phyloP scores from a whole-genome alignment of 768 basidiomycete genomes.

The Crassisporium funariophilum region DNA sequence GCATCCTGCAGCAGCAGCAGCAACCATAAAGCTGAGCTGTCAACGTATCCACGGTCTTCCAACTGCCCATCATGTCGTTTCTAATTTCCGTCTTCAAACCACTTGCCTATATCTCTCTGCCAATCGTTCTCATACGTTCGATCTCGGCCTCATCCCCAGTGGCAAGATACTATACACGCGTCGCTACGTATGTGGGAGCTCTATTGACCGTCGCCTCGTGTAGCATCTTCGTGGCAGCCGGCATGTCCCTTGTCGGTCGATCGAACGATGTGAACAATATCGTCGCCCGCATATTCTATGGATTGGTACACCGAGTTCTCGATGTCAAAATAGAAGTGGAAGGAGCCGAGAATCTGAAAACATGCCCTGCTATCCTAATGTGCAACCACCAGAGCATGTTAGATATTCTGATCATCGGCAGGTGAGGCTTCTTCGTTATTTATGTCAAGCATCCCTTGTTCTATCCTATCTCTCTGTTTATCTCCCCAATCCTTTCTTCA shows the following conservation, averaged over 20 bases:
- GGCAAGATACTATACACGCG: constrained; percentile 72
- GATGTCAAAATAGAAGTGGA: constrained; percentile 78
- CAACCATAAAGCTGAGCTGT: neutral
- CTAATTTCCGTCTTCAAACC: constrained; percentile 64
- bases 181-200: constrained; percentile 71
- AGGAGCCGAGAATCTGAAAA: constrained; percentile 78
- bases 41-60: constrained; percentile 11
- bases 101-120: constrained; percentile 76
- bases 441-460: neutral
- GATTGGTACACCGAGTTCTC: constrained; percentile 59
- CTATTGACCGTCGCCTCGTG: constrained; percentile 71
- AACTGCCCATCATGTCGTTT: constrained; percentile 56
- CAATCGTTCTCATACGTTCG: constrained; percentile 63
- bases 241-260: constrained; percentile 66
- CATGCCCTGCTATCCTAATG: constrained; percentile 75
- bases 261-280: constrained; percentile 80
- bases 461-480: neutral
- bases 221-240: constrained; percentile 68
- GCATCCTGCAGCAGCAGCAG: constrained; percentile 3
- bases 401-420: constrained; percentile 81
- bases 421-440: constrained; percentile 45
- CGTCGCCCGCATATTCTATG: constrained; percentile 85
- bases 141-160: constrained; percentile 60
- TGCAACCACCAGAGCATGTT: constrained; percentile 94
- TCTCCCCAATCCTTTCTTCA: constrained; percentile 4